Base-by-base conservation (phyloP, 2,329 filamentous ascomycete genomes). In the Escovopsis weberi region DNA sequence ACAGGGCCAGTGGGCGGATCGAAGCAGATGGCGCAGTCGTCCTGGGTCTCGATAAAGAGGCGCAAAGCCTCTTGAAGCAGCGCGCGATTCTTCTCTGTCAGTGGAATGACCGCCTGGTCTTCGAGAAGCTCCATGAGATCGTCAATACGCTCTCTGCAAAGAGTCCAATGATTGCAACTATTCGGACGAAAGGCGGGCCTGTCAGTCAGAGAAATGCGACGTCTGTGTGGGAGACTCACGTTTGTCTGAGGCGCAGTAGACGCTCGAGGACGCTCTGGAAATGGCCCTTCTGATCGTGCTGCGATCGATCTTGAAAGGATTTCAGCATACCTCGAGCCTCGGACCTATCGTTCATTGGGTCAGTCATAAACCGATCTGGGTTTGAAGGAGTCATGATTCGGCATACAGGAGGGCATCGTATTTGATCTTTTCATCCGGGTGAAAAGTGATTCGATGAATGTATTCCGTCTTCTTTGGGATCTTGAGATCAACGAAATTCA, bases 101-200 rank as follows among this genome's bases (percentile, higher is more conserved):
- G 67, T 0, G 73, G 69, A 0, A 93, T 79, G 1, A 80, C 67
- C 39, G 77, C 74, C 50, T 82, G 68, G 12, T 74, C 70, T 37
- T 85, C 80, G 2, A 93, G 68, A 2, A 84, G 66, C 18, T 73
- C 67, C 55, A 89, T 68, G 19, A 94, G 69, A n/a, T 78, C 75
- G 9, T 74, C 72, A n/a, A 93, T 70, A 11, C 84, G 78, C 30
- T 82, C 70, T 40, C 79, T 81, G 54, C 84, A 85, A 10, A 95
- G 71, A 8, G 81, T 80, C 85, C 85, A 93, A 57, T 94, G 87
- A 50, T 89, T 87, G 61, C 87, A 94, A 11, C 69, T 72, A 43
- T 11, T 30, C 12, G 12, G 2, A 32, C 6, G 19, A 33, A 3
- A 11, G 9, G 3, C 12, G 8, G 6, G 11, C 32, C 12, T 15